Conservation (phyloP, 129 eudicot species). For the Scalesia atractyloides region DNA sequence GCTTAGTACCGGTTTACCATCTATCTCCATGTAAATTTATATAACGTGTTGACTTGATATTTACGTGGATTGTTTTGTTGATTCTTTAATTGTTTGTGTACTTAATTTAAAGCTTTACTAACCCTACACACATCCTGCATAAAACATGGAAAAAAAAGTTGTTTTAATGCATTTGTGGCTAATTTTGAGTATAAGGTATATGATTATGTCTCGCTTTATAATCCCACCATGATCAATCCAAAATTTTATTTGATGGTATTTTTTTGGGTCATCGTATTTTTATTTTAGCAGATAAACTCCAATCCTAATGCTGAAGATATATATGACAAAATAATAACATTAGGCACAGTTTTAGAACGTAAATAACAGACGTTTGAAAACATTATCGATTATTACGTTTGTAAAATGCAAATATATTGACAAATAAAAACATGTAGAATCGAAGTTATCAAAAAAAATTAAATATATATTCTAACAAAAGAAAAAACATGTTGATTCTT, state of each 20-base stretch:
- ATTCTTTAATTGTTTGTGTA: not conserved
- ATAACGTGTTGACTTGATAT: too few species aligned
- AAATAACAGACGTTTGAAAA: too few species aligned
- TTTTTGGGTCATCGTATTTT: not conserved
- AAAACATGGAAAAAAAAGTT: constrained; percentile 26
- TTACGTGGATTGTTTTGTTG: too few species aligned
- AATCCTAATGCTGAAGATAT: not conserved
- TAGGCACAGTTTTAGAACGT: too few species aligned
- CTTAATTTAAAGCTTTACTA: constrained; percentile 1
- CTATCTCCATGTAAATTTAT: too few species aligned
- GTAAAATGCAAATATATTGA: too few species aligned
- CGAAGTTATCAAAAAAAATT: too few species aligned
- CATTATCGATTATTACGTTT: too few species aligned
- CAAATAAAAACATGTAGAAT: not conserved
- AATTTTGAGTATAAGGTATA: constrained; percentile 11
- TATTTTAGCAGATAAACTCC: not conserved
- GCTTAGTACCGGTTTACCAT: too few species aligned
- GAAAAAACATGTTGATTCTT: too few species aligned
- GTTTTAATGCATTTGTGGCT: constrained; percentile 14
- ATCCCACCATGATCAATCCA: not conserved
- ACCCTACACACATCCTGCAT: constrained; percentile 27
- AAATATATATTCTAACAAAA: too few species aligned
- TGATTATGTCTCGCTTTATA: constrained; percentile 25
- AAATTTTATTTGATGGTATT: not conserved
- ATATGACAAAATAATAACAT: not conserved